Conservation (phyloP, 345 rosid genomes). For the Microcos paniculata region DNA sequence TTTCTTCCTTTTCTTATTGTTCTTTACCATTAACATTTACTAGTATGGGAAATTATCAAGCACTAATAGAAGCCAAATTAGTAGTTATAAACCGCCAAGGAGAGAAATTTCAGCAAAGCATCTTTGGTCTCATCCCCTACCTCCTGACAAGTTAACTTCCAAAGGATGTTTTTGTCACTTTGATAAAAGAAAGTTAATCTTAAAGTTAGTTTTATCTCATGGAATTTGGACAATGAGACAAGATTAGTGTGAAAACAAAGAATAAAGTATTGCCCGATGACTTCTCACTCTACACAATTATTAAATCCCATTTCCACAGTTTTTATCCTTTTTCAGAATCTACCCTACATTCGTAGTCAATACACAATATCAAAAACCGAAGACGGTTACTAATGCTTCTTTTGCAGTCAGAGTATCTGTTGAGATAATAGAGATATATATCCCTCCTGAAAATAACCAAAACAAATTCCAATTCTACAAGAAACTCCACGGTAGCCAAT, state of each 20-base stretch:
- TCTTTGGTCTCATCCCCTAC: neutral
- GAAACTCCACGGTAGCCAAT: neutral
- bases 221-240: neutral
- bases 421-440: neutral
- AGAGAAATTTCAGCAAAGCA: neutral
- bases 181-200: neutral
- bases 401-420: neutral
- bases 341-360: neutral
- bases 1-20: neutral
- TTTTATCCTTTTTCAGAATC: neutral
- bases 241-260: slow-evolving; percentile 9
- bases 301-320: neutral
- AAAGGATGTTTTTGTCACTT: neutral
- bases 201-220: neutral
- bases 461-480: neutral
- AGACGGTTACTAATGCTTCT: neutral
- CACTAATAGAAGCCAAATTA: neutral
- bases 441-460: neutral
- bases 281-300: slow-evolving; percentile 2
- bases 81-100: neutral
- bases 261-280: neutral
- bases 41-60: neutral
- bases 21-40: neutral
- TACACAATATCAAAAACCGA: neutral
- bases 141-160: neutral